A percentile compares a stretch with the other conserved stretches of the same genome.
phyloP scores from a whole-genome alignment of 495 filamentous ascomycete species.

The Annulohypoxylon nitens region DNA sequence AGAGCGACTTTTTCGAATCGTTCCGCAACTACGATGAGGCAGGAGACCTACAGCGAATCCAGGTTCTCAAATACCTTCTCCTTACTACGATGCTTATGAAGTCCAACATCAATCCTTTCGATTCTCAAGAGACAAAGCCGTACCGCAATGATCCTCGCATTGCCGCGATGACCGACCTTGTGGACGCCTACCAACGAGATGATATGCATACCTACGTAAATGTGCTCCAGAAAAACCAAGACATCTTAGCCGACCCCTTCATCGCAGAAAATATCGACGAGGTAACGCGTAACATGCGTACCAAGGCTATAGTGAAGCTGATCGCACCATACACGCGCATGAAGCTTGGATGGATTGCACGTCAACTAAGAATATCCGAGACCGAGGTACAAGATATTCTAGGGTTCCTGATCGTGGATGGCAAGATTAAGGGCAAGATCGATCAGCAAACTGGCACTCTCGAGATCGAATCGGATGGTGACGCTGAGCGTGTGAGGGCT shows the following conservation, averaged over 20 bases:
- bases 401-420: constrained; percentile 90
- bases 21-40: constrained; percentile 99
- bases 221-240: constrained; percentile 87
- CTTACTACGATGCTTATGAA: constrained; percentile 99
- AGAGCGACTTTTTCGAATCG: constrained; percentile 97
- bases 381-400: constrained; percentile 93
- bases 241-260: constrained; percentile 91
- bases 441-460: constrained; percentile 88
- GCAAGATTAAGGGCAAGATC: constrained; percentile 86
- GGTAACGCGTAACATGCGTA: constrained; percentile 97
- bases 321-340: constrained; percentile 97
- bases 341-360: constrained; percentile 84
- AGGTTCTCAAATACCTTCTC: constrained; percentile 97
- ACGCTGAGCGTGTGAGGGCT: constrained; percentile 79
- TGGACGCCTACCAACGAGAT: constrained; percentile 95
- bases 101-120: constrained; percentile 99
- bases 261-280: constrained; percentile 99
- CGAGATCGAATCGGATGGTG: constrained; percentile 78
- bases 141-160: constrained; percentile 97
- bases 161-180: constrained; percentile 95
- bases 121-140: constrained; percentile 99
- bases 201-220: constrained; percentile 93
- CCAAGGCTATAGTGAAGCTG: constrained; percentile 91
- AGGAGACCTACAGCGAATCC: constrained; percentile 93
- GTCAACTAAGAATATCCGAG: constrained; percentile 84